Base-by-base conservation (phyloP, 139 green algal genomes). In the Chlorella sp. region DNA sequence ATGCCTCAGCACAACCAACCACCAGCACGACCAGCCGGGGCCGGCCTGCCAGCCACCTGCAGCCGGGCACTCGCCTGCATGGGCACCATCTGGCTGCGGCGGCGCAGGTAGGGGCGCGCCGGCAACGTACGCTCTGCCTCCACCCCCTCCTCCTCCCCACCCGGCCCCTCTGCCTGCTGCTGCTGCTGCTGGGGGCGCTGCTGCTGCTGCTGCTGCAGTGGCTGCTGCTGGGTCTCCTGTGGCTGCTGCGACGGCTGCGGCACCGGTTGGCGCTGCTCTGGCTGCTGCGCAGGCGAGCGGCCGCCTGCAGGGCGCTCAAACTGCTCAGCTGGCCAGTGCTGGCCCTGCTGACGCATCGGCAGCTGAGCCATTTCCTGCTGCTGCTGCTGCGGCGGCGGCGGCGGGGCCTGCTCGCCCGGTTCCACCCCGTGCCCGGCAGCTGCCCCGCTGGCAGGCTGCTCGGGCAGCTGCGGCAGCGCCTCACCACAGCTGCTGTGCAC, bases 81-180 rank as follows among this genome's bases (percentile, higher is more conserved):
- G 28, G 81, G 24, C 36, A 79, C 28, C 22, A 70, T 43, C 51
- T 85, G 48, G 67, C 44, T 79, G 20, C 36, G 46, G 22, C 81
- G 69, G 36, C 81, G 36, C 48, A 85, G 51, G 51, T 73, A 85
- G 3, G 81, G 81, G 32, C 34, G 38, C 20, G 79, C 44, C 44
- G 24, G 36, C 34, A n/a, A n/a, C n/a, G 22, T 38, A 28, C 22
- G 38, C 28, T 40, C 58, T 19, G 2, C 58, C 3, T 36, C 77
- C 28, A 34, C 60, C 28, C 30, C 58, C 40, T 46, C 56, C 19
- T 73, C 58, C 26, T 0, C 13, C 38, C 51, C 8, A 4, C 19
- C 30, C 44, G 11, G 1, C 14, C 20, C 22, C 38, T 22, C 9
- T 20, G 3, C 38, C 73, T 65, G 43, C 73, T 40, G 65, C n/a